phyloP scores from a whole-genome alignment of 2,329 filamentous ascomycete species.

The Ceratocystis ficicola region DNA sequence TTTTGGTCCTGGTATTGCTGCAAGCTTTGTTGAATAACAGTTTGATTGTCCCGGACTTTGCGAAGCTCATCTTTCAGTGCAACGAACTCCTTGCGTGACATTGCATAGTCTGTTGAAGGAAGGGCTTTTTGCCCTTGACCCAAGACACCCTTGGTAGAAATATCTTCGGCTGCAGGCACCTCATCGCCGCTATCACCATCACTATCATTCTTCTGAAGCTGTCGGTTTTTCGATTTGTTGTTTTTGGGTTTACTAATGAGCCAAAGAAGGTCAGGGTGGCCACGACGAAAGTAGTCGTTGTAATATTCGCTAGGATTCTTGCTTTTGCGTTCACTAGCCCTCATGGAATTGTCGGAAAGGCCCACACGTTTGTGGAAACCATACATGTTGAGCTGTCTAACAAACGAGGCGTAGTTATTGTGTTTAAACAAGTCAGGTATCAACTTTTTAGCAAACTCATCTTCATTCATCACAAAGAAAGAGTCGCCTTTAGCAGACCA shows the following conservation, averaged over 20 bases:
- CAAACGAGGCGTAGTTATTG: constrained; percentile 95
- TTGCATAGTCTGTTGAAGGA: constrained; percentile 18
- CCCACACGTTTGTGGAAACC: constrained; percentile 95
- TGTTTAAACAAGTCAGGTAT: constrained; percentile 98
- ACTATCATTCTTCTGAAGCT: constrained; percentile 50
- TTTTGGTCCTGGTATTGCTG: constrained; percentile 23
- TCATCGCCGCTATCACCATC: constrained; percentile 59
- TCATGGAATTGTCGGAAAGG: constrained; percentile 93
- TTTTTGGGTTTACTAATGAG: constrained; percentile 91
- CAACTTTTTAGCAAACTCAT: constrained; percentile 94
- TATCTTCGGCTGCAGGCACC: constrained; percentile 33
- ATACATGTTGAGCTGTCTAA: constrained; percentile 91
- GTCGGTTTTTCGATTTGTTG: constrained; percentile 49
- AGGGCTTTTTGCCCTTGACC: constrained; percentile 16
- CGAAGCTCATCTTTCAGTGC: constrained; percentile 68
- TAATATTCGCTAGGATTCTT: constrained; percentile 98
- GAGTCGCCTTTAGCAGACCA: constrained; percentile 96
- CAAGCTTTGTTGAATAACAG: constrained; percentile 73
- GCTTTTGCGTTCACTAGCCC: constrained; percentile 89
- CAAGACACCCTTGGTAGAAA: constrained; percentile 19
- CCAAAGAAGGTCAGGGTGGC: constrained; percentile 86
- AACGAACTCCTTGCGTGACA: constrained; percentile 61
- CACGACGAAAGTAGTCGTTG: constrained; percentile 90
- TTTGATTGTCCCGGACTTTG: constrained; percentile 74
- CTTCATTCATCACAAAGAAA: constrained; percentile 92